Evolutionary conservation across 805 yeast species (phyloP).

Genomic region (Cyberlindnera galapagoensis): DNA sequence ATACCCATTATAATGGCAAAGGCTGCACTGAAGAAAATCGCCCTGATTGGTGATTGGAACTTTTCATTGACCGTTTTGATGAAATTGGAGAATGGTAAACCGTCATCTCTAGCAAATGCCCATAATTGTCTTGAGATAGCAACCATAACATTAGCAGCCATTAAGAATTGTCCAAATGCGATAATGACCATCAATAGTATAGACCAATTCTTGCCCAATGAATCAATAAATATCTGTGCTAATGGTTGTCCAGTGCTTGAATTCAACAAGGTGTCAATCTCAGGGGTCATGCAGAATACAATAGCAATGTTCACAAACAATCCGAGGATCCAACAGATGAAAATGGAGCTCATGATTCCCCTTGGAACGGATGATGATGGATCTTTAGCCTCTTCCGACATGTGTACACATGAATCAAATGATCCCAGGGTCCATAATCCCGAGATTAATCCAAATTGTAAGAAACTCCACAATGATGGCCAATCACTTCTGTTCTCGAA

Average conservation of each 20-base stretch:
- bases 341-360: slow-evolving; percentile 54
- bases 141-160: slow-evolving; percentile 56
- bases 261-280: slow-evolving; percentile 26
- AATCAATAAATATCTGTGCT: slow-evolving; percentile 56
- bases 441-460: slow-evolving; percentile 48
- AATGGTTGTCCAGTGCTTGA: slow-evolving; percentile 50
- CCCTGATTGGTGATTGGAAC: slow-evolving; percentile 54
- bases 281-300: slow-evolving; percentile 41
- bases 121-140: slow-evolving; percentile 67
- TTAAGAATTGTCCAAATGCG: slow-evolving; percentile 53
- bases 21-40: slow-evolving; percentile 45
- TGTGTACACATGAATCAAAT: slow-evolving; percentile 64
- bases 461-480: slow-evolving; percentile 51
- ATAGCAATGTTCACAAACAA: slow-evolving; percentile 47
- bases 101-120: slow-evolving; percentile 75
- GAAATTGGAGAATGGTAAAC: slow-evolving; percentile 49
- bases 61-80: slow-evolving; percentile 49
- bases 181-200: slow-evolving; percentile 54
- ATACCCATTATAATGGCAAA: slow-evolving; percentile 46
- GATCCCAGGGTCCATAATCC: slow-evolving; percentile 72
- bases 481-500: slow-evolving; percentile 44
- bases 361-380: slow-evolving; percentile 57
- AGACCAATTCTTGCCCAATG: slow-evolving; percentile 60
- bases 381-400: slow-evolving; percentile 62
- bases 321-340: slow-evolving; percentile 51